Percentiles rank a stretch among this genome's conserved stretches.
phyloP scores from a whole-genome alignment of 306 rosid genomes.

The Vigna unguiculata region DNA sequence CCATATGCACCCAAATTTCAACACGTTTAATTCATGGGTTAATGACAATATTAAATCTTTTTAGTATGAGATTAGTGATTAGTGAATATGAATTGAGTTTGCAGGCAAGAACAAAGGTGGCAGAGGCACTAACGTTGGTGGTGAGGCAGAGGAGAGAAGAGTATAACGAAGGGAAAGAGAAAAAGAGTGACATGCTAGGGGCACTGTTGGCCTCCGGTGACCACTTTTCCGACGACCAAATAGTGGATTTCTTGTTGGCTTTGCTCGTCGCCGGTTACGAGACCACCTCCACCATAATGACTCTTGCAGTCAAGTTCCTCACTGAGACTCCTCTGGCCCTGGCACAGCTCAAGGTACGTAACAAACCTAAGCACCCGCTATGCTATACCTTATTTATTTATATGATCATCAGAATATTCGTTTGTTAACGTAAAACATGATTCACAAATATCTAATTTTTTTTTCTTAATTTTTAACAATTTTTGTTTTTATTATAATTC shows the following conservation, averaged over 20 bases:
- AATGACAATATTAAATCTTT: not conserved
- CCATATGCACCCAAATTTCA: constrained; percentile 13
- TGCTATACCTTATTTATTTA: not conserved
- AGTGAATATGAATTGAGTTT: not conserved
- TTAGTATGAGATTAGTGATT: no score
- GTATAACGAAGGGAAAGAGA: constrained; percentile 49
- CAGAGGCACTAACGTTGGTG: constrained; percentile 76
- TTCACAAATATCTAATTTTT: constrained; percentile 34
- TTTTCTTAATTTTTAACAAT: not conserved
- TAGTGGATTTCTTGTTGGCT: constrained; percentile 90
- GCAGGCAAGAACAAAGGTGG: constrained; percentile 91
- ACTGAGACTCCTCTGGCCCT: constrained; percentile 91
- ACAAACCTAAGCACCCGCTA: not conserved
- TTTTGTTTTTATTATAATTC: not conserved
- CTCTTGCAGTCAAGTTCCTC: constrained; percentile 93
- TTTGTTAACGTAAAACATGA: not conserved
- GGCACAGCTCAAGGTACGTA: constrained; percentile 82
- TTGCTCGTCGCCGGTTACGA: constrained; percentile 94
- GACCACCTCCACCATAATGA: constrained; percentile 94
- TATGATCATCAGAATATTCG: not conserved
- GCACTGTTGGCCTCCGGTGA: constrained; percentile 86
- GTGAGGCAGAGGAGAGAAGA: constrained; percentile 77
- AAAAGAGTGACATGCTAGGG: constrained; percentile 74
- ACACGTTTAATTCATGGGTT: not conserved
- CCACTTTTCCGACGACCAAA: constrained; percentile 77